Conservation (phyloP, 2,329 filamentous ascomycete species). For the Blastomyces gilchristii region DNA sequence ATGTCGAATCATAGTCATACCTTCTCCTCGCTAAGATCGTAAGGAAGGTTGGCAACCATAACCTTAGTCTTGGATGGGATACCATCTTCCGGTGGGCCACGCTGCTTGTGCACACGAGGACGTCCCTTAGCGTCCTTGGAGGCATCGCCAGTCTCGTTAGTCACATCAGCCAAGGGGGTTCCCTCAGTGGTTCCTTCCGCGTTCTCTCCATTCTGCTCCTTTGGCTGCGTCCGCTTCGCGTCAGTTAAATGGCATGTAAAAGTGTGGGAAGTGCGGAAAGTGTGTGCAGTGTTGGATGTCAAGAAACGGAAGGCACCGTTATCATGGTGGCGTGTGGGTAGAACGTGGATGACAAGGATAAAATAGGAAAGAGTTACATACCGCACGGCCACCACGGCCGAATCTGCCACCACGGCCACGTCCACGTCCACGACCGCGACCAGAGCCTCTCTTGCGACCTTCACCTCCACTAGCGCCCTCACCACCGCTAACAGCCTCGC, state of each 20-base stretch:
- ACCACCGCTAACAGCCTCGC: constrained; percentile 58
- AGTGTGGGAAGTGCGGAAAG: not conserved
- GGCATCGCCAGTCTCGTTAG: constrained; percentile 31
- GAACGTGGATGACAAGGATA: not conserved
- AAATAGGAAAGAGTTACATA: constrained; percentile 28
- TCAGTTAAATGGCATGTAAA: constrained; percentile 1
- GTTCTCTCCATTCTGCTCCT: constrained; percentile 22
- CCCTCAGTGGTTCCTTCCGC: constrained; percentile 44
- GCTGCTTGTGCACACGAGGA: constrained; percentile 59
- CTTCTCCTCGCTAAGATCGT: constrained; percentile 96
- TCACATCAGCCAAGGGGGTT: constrained; percentile 52
- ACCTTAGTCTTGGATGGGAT: constrained; percentile 99
- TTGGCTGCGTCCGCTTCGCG: constrained; percentile 5
- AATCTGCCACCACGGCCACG: constrained; percentile 56
- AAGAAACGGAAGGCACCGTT: not conserved
- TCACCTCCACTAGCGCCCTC: constrained; percentile 63
- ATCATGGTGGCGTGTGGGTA: not conserved
- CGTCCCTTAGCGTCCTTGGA: constrained; percentile 31
- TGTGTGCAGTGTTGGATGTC: not conserved
- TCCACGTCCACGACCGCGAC: constrained; percentile 50
- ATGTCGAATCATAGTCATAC: constrained; percentile 41
- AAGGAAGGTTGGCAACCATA: constrained; percentile 99
- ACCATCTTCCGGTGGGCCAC: constrained; percentile 91
- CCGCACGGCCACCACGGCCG: constrained; percentile 57
- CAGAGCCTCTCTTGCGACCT: constrained; percentile 47